Percentiles rank a stretch among this genome's conserved stretches.
phyloP scores from a whole-genome alignment of 2,329 filamentous ascomycete genomes.

The Lecanosticta acicola region DNA sequence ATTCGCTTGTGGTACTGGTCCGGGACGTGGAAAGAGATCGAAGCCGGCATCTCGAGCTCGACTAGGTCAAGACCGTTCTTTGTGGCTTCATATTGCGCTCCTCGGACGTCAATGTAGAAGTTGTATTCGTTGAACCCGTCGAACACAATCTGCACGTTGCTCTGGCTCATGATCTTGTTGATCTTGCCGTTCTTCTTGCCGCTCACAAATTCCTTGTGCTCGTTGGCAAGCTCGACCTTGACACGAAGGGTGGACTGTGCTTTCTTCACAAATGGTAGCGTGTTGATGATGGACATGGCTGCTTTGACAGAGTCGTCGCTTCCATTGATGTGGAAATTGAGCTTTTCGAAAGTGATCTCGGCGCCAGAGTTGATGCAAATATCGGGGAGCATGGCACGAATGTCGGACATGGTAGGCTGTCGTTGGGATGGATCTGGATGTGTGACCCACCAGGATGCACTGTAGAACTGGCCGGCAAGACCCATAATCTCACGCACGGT shows the following conservation, averaged over 20 bases:
- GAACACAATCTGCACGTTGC: slow-evolving; percentile 98
- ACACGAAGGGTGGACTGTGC: slow-evolving; percentile 90
- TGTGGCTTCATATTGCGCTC: slow-evolving; percentile 84
- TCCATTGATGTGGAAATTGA: slow-evolving; percentile 88
- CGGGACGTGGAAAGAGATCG: slow-evolving; percentile 97
- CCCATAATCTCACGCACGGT: slow-evolving; percentile 95
- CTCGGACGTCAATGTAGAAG: slow-evolving; percentile 98
- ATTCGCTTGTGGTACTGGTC: slow-evolving; percentile 99
- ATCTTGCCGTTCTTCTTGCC: slow-evolving; percentile 99
- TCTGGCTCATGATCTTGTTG: slow-evolving; percentile 99
- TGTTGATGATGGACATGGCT: slow-evolving; percentile 88
- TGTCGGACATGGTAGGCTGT: slow-evolving; percentile 60
- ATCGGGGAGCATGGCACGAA: slow-evolving; percentile 85
- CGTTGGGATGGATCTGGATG: slow-evolving; percentile 63
- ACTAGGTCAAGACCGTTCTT: slow-evolving; percentile 88
- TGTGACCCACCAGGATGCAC: slow-evolving; percentile 90
- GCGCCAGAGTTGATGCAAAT: slow-evolving; percentile 95
- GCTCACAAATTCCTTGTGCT: slow-evolving; percentile 99
- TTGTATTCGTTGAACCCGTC: slow-evolving; percentile 99
- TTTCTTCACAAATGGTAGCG: slow-evolving; percentile 81
- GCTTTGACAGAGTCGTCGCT: slow-evolving; percentile 95
- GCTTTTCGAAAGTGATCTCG: slow-evolving; percentile 89
- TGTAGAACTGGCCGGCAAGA: slow-evolving; percentile 94
- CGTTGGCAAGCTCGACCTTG: slow-evolving; percentile 97
- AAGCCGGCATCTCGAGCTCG: slow-evolving; percentile 98